Percentiles rank a stretch among this genome's conserved stretches.
Evolutionary conservation across 257 asterid genomes (phyloP).

Genomic region (Verbena officinalis): DNA sequence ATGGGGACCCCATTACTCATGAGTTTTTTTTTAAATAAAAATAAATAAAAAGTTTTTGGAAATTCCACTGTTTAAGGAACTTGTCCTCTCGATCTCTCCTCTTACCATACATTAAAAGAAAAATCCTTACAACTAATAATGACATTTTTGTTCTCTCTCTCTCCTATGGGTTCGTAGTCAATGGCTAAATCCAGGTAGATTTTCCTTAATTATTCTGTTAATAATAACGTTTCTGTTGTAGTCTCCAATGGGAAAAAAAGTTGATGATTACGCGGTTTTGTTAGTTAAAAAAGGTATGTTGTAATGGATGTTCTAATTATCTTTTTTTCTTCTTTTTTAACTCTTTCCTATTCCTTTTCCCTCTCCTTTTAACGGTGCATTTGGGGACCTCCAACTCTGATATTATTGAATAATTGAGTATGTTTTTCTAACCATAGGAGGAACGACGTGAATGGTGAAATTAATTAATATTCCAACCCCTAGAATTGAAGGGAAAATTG

Average conservation of each 20-base stretch:
- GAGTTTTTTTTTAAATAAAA: not conserved
- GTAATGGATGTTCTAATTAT: conserved; percentile 2
- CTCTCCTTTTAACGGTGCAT: not conserved
- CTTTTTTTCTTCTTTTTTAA: not conserved
- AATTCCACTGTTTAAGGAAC: conserved; percentile 34
- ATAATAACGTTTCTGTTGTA: conserved; percentile 16
- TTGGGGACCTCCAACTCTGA: not conserved
- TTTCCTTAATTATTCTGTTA: conserved; percentile 43
- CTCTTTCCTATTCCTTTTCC: conserved; percentile 8
- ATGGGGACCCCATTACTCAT: conserved; percentile 23
- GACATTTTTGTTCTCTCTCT: not conserved
- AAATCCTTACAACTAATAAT: not conserved
- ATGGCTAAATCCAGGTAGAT: conserved; percentile 43
- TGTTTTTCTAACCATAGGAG: not conserved
- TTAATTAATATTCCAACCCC: too few relatives aligned
- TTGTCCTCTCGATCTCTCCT: too few relatives aligned
- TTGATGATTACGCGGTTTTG: conserved; percentile 49
- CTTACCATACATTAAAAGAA: conserved; percentile 32
- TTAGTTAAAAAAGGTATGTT: conserved; percentile 42
- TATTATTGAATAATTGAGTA: not conserved
- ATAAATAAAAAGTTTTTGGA: not conserved
- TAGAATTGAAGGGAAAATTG: too few relatives aligned
- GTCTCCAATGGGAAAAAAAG: conserved; percentile 21
- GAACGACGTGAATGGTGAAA: not conserved
- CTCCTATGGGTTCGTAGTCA: conserved; percentile 33